These are phyloP conservation scores for Wickerhamomyces hampshirensis DNA, from an alignment of 805 yeast species.

Conservation along the genomic window DNA sequence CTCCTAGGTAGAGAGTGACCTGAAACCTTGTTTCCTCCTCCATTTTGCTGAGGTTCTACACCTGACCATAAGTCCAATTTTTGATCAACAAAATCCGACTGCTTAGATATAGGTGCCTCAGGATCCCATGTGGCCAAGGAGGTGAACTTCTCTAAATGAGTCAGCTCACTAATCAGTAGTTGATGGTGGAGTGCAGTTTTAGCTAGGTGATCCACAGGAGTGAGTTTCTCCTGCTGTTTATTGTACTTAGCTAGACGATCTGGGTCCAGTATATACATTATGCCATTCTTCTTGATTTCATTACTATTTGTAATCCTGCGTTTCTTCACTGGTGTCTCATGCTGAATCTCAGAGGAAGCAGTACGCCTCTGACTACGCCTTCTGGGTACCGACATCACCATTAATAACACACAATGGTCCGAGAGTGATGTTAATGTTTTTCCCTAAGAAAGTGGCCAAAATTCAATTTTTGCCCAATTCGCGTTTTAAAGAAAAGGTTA, in stretches of 20 bases:
- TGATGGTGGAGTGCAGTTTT: constrained; percentile 31
- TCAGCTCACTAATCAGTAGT: constrained; percentile 52
- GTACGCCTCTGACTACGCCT: neutral
- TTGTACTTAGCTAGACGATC: constrained; percentile 5
- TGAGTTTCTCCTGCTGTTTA: constrained; percentile 1
- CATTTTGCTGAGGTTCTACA: too few relatives aligned
- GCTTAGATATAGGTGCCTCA: constrained; percentile 30
- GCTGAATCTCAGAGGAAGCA: neutral
- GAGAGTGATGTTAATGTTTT: too few relatives aligned
- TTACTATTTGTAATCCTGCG: neutral
- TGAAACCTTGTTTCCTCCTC: too few relatives aligned
- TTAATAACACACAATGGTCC: too few relatives aligned
- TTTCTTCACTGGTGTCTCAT: neutral
- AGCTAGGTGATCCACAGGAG: constrained; percentile 8
- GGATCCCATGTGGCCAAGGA: constrained; percentile 65
- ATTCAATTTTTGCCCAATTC: too few relatives aligned
- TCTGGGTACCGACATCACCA: neutral
- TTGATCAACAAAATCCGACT: constrained; percentile 27
- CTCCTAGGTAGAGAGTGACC: constrained; percentile 8
- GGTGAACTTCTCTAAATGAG: constrained; percentile 56
- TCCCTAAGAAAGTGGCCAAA: neutral
- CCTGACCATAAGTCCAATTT: constrained; percentile 27
- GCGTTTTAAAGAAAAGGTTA: too few relatives aligned
- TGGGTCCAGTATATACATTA: constrained; percentile 5
- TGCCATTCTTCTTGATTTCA: constrained; percentile 4